Evolutionary conservation across 2,329 filamentous ascomycete species (phyloP), one percentile per base, ranked within the genome.

Genomic region (Diplodia mutila): DNA sequence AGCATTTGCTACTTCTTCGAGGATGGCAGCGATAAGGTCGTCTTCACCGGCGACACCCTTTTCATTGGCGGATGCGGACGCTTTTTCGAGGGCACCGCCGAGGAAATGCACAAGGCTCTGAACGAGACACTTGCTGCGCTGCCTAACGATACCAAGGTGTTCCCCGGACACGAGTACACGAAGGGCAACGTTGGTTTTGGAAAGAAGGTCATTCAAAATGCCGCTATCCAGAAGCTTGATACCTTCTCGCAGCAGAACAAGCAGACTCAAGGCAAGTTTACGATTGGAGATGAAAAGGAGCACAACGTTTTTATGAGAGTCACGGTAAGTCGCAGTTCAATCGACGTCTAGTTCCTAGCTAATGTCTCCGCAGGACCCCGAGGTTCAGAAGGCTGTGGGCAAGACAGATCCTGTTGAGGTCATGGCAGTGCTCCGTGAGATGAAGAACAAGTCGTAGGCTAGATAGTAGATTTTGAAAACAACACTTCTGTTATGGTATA

Each of bases 281-380:
- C 94, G 0, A 98, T 99, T 79, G 94, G 91, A 0, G 93, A 99
- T 75, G 95, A 99, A 81, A 98, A 98, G 90, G 92, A 46, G 29
- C 93, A 98, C 79, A 99, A 99, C 75, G 92, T 97, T 1, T 99
- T 99, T 75, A 98, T 99, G 95, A 87, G 91, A 72, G 85, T 96
- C 42, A 84, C 71, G n/a, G 59, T 51, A 51, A 51, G 59, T 37
- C n/a, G 1, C 9, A 7, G 14, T 29, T 23, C 2, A 14, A 8
- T 27, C 18, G 4, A 8, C 6, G 4, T n/a, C 27, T 21, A 7
- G 46, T 37, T 16, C 9, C 21, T 14, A 25, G 7, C n/a, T 51
- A 34, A 61, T n/a, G 42, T 16, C 93, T 5, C n/a, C 3, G 14
- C 27, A 63, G 59, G 94, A 97, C 73, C 91, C 93, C 0, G 87